These are phyloP conservation scores for Mortierella antarctica DNA, from an alignment of 192 early-diverging fungal species.

Conservation along the genomic window DNA sequence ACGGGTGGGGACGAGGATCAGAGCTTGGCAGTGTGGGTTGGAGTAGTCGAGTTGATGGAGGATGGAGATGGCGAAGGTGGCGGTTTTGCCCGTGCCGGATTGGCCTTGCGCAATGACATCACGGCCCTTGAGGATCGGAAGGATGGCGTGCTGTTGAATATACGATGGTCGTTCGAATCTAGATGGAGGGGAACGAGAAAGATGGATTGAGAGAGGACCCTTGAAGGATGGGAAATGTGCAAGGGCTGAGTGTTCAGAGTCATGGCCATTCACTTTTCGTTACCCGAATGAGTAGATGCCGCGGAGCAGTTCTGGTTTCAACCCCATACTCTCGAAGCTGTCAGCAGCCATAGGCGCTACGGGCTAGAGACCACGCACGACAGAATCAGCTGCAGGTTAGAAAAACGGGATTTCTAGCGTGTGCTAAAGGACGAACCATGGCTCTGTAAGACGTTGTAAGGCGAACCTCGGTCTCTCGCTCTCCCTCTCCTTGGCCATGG, in stretches of 20 bases:
- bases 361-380: constrained; percentile 56
- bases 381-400: background rate
- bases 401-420: background rate
- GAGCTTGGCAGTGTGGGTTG: constrained; percentile 86
- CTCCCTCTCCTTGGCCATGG: no score
- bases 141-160: constrained; percentile 93
- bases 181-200: background rate
- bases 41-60: constrained; percentile 88
- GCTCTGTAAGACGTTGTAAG: no score
- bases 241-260: background rate
- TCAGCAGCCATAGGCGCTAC: constrained; percentile 90
- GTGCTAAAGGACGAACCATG: no score
- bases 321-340: constrained; percentile 91
- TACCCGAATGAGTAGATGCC: constrained; percentile 96
- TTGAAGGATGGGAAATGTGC: background rate
- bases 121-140: constrained; percentile 89
- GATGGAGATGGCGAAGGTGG: constrained; percentile 98
- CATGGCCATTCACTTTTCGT: constrained; percentile 15
- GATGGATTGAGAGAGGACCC: background rate
- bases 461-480: no score
- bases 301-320: constrained; percentile 84
- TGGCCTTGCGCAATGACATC: constrained; percentile 99
- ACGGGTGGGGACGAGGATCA: constrained; percentile 95
- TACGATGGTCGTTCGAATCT: constrained; percentile 95
- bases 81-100: constrained; percentile 99